Conservation (phyloP, 495 filamentous ascomycete genomes). For the Talaromyces wortmannii region DNA sequence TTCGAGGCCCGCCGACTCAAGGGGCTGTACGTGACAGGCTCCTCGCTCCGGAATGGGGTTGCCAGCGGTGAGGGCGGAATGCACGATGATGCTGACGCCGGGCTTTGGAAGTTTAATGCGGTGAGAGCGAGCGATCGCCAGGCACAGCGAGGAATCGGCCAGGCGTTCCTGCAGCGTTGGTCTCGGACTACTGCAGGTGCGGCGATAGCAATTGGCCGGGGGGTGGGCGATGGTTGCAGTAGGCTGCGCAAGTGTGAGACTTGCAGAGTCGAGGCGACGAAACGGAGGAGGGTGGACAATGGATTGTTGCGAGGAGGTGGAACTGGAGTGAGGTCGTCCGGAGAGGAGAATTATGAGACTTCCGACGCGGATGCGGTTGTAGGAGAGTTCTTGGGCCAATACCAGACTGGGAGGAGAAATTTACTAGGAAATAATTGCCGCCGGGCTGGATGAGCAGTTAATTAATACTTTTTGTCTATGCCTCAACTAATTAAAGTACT, state of each 20-base stretch:
- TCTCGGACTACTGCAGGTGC: not conserved
- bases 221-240: not conserved
- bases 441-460: too few relatives aligned
- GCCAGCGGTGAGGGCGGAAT: not conserved
- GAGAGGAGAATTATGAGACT: too few relatives aligned
- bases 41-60: not conserved
- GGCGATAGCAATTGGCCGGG: not conserved
- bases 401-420: too few relatives aligned
- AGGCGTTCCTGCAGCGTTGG: not conserved
- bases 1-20: not conserved
- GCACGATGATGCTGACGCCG: not conserved
- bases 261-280: too few relatives aligned
- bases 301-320: too few relatives aligned
- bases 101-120: not conserved
- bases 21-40: not conserved
- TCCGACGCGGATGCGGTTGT: too few relatives aligned
- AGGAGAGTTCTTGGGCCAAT: too few relatives aligned
- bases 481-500: too few relatives aligned
- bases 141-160: not conserved
- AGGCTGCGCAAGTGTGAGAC: not conserved
- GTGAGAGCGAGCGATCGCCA: not conserved
- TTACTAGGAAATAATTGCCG: too few relatives aligned
- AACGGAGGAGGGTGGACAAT: too few relatives aligned
- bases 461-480: too few relatives aligned
- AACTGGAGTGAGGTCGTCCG: too few relatives aligned